Evolutionary conservation across 805 yeast genomes (phyloP).

Genomic region (Saturnispora silvae): DNA sequence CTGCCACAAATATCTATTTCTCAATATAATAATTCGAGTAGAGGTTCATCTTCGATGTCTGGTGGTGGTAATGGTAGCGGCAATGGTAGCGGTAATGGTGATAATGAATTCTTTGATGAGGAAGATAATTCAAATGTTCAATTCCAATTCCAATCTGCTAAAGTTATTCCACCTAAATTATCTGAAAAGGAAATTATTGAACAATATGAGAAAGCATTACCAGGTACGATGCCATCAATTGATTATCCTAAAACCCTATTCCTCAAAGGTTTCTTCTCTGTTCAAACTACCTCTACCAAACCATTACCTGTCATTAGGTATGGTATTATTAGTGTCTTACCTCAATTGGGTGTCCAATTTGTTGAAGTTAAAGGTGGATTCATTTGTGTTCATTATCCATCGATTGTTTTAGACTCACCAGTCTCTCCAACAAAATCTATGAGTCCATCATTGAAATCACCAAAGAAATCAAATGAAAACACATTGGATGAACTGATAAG

Average conservation of each 20-base stretch:
- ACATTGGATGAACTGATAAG: conserved; percentile 1
- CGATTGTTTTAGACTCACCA: conserved; percentile 23
- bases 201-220: conserved; percentile 43
- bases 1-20: conserved; percentile 26
- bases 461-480: conserved; percentile 2
- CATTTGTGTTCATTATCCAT: conserved; percentile 62
- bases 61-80: background rate
- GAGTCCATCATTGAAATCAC: conserved; percentile 7
- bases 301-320: conserved; percentile 82
- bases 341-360: conserved; percentile 65
- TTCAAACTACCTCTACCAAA: conserved; percentile 88
- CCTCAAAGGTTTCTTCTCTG: conserved; percentile 87
- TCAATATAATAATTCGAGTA: conserved; percentile 14
- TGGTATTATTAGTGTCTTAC: conserved; percentile 68
- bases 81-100: conserved; percentile 27
- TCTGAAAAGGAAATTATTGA: conserved; percentile 38
- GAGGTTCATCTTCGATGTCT: conserved; percentile 7
- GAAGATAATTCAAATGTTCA: conserved; percentile 27
- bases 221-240: conserved; percentile 84
- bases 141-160: conserved; percentile 15
- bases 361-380: conserved; percentile 93
- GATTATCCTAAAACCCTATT: conserved; percentile 87
- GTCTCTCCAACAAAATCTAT: conserved; percentile 8
- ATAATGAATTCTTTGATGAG: conserved; percentile 50
- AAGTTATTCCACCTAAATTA: conserved; percentile 22